Evolutionary conservation across 208 protist species (phyloP), one percentile per base, ranked within the genome.

Genomic region (Trypanosoma platydactyli): DNA sequence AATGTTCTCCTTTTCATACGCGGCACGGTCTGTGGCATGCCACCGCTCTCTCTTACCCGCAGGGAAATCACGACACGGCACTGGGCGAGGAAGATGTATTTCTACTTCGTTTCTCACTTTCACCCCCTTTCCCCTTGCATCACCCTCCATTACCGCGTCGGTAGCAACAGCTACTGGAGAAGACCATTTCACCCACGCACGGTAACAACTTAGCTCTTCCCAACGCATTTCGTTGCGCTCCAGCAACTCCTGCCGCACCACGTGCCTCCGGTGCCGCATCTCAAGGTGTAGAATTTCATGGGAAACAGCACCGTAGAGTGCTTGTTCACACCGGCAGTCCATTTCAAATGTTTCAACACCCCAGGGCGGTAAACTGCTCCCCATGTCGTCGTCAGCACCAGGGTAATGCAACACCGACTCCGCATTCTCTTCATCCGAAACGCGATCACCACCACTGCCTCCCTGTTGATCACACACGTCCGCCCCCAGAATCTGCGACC

Each of bases 191-290:
- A 25, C 22, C 25, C n/a, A 50, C 7, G 56, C 12, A 38, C 53
- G 33, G 48, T 59, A 65, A 24, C 30, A 3, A 49, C 44, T 67
- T 22, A 73, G 29, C 44, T 67, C 68, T 13, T 68, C 45, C 56
- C 62, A 61, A 16, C 64, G 60, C 3, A 79, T 48, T 44, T 71
- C 66, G 22, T 73, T 69, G 16, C 73, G 60, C 13, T 66, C 62
- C 13, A 64, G 24, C 15, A 62, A 20, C 51, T 79, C 66, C 5
- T 57, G 44, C 25, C 61, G 22, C 33, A 54, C 66, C 15, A 73
- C 27, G 29, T 57, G 57, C 25, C 46, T 16, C 16, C 73, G 64
- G 27, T 70, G 49, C 11, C 46, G 57, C 16, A 35, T 55, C 40
- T 79, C 73, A n/a, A 60, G 15, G 20, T 25, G 53, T 5, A 67